Percentiles rank a stretch among this genome's conserved stretches.
Evolutionary conservation across 2,329 filamentous ascomycete genomes (phyloP).

Genomic region (Fusarium aywerte): DNA sequence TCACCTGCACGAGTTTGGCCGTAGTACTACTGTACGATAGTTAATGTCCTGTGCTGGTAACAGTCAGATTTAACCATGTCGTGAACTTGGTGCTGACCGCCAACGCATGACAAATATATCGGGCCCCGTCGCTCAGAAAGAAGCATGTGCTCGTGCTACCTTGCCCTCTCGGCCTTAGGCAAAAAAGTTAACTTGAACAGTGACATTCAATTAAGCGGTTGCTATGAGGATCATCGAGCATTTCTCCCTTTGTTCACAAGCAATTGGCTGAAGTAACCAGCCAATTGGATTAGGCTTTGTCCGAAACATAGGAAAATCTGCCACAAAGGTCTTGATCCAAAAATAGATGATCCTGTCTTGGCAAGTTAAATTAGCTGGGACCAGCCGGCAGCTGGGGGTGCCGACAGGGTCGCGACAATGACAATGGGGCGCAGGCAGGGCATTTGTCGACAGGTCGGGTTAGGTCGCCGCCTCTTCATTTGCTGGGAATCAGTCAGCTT

Average conservation of each 20-base stretch:
- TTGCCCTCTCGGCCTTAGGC: neutral
- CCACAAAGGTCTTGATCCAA: slow-evolving; percentile 33
- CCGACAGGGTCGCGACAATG: slow-evolving; percentile 18
- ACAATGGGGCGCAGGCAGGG: slow-evolving; percentile 40
- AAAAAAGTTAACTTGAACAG: neutral
- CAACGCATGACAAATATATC: slow-evolving; percentile 14
- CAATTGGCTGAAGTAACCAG: slow-evolving; percentile 23
- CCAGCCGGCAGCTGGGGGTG: slow-evolving; percentile 31
- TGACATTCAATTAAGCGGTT: slow-evolving; percentile 27
- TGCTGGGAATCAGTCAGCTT: slow-evolving; percentile 2
- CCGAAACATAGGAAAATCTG: slow-evolving; percentile 42
- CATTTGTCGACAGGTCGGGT: slow-evolving; percentile 10
- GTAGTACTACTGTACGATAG: slow-evolving; percentile 5
- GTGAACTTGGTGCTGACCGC: slow-evolving; percentile 36
- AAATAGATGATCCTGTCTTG: slow-evolving; percentile 37
- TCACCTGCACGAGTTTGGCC: slow-evolving; percentile 33
- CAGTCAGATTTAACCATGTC: slow-evolving; percentile 43
- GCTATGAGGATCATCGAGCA: slow-evolving; percentile 21
- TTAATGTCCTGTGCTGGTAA: slow-evolving; percentile 15
- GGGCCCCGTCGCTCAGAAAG: neutral
- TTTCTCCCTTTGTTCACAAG: slow-evolving; percentile 24
- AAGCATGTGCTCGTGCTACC: slow-evolving; percentile 21
- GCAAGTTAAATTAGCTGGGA: slow-evolving; percentile 39
- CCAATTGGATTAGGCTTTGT: slow-evolving; percentile 27
- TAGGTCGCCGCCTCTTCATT: slow-evolving; percentile 18